Evolutionary conservation across 1,284 basidiomycete species (phyloP), one percentile per base, ranked within the genome.

Genomic region (Melanopsichium pennsylvanicum): DNA sequence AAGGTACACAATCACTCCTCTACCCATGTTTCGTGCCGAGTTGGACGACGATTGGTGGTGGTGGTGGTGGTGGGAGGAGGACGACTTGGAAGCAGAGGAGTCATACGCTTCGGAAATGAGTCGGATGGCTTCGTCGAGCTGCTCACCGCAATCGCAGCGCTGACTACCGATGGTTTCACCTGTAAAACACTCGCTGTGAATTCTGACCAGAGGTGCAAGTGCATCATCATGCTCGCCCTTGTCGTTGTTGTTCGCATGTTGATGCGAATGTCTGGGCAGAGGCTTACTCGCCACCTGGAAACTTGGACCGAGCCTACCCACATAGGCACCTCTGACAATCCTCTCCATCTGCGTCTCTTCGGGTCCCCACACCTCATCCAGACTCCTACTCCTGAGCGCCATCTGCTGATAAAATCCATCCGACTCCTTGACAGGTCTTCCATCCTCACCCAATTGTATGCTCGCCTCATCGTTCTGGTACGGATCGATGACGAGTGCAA

Each of bases 131-230:
- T 97, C 94, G 82, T 97, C 93, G 13, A 99, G 86, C 82, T 99
- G 96, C 82, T 98, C 94, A 16, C 96, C 96, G 78, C 96, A 99
- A 82, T 99, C 96, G 82, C 96, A 99, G 26, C 96, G 89, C 89
- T 97, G 94, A 79, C 92, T 95, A 10, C 96, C 96, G 58, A 97
- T 89, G 9, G 94, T 98, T 83, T 98, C 96, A 34, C 96, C 96
- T 0, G 96, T 99, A 82, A 94, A 98, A 82, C 96, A 98, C 81
- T 98, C 96, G 18, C 92, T 95, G 83, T 99, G 96, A 48, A 99
- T 94, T 19, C 96, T 88, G 27, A 99, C 89, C 46, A 98, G 87
- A 0, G 96, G 93, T 0, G 89, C 83, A 3, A 63, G 40, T n/a
- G 64, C 41, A 4, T 50, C 54, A 5, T 64, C 47, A 1, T 50